Conservation (phyloP, 176 grass and related monocot genomes). For the Poa pratensis region DNA sequence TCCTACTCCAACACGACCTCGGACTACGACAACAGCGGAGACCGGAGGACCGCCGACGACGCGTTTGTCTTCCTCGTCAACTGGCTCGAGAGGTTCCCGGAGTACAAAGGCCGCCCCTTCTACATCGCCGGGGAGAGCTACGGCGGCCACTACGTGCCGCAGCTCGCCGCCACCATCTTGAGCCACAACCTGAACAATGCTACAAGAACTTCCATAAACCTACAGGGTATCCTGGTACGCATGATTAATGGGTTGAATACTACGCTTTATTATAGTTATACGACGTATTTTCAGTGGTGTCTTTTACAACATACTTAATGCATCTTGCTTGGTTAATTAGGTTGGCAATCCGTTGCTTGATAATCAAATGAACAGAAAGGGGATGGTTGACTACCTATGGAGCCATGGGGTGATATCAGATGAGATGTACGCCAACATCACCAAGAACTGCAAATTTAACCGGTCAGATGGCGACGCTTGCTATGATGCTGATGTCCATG, state of each 20-base stretch:
- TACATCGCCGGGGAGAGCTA: slow-evolving; percentile 60
- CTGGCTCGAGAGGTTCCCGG: slow-evolving; percentile 53
- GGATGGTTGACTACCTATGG: slow-evolving; percentile 33
- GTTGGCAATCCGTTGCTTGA: slow-evolving; percentile 47
- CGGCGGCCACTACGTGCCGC: slow-evolving; percentile 45
- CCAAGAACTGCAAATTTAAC: slow-evolving; percentile 41
- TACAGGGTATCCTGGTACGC: slow-evolving; percentile 33
- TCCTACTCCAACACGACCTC: slow-evolving; percentile 44
- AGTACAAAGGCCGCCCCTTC: slow-evolving; percentile 40
- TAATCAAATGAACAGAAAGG: slow-evolving; percentile 2
- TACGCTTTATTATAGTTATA: not conserved
- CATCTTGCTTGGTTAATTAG: slow-evolving; percentile 13
- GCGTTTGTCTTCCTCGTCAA: slow-evolving; percentile 44
- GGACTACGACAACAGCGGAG: slow-evolving; percentile 13
- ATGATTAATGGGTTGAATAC: not conserved
- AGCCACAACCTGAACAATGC: slow-evolving; percentile 8
- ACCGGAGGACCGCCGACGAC: slow-evolving; percentile 17
- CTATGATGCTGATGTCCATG: not conserved
- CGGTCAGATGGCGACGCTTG: not conserved
- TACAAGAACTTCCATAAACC: not conserved
- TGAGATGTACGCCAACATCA: slow-evolving; percentile 27
- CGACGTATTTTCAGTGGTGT: not conserved
- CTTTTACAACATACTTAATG: not conserved
- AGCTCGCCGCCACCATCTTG: slow-evolving; percentile 43
- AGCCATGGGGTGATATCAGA: slow-evolving; percentile 51